A percentile compares a stretch with the other conserved stretches of the same genome.
phyloP scores from a whole-genome alignment of 78 protist genomes.

The Planoprotostelium fungivorum region DNA sequence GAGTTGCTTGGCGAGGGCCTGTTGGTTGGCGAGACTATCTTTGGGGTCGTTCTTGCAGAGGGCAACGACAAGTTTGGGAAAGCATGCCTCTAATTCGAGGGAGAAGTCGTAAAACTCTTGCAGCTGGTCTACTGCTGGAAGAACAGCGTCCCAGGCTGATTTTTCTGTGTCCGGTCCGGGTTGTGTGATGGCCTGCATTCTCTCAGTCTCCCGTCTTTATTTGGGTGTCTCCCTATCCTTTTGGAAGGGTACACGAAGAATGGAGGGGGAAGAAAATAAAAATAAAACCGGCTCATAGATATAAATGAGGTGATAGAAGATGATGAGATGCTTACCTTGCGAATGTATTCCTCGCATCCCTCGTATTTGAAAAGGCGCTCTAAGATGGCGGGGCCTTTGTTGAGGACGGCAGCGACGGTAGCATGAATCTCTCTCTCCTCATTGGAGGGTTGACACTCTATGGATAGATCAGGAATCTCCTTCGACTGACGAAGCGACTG shows the following conservation, averaged over 20 bases:
- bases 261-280: not conserved
- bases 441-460: conserved; percentile 64
- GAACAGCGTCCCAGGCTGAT: conserved; percentile 70
- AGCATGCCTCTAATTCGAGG: conserved; percentile 45
- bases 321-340: conserved; percentile 33
- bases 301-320: not conserved
- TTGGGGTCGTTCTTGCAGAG: conserved; percentile 65
- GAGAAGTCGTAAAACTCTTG: conserved; percentile 73
- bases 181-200: conserved; percentile 61
- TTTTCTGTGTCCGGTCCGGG: conserved; percentile 71
- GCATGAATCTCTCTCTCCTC: conserved; percentile 62
- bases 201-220: not conserved
- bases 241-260: not conserved
- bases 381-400: conserved; percentile 50
- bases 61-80: conserved; percentile 74
- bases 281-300: not conserved
- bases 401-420: conserved; percentile 53
- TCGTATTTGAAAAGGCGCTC: conserved; percentile 30
- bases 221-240: too few species aligned
- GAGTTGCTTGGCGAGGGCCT: conserved; percentile 81
- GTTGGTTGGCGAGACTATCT: conserved; percentile 55
- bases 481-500: not conserved
- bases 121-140: conserved; percentile 66
- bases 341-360: conserved; percentile 64
- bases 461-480: not conserved